These are phyloP conservation scores for Zygosaccharomyces sapae DNA, from an alignment of 1,139 yeast genomes.

Conservation along the genomic window DNA sequence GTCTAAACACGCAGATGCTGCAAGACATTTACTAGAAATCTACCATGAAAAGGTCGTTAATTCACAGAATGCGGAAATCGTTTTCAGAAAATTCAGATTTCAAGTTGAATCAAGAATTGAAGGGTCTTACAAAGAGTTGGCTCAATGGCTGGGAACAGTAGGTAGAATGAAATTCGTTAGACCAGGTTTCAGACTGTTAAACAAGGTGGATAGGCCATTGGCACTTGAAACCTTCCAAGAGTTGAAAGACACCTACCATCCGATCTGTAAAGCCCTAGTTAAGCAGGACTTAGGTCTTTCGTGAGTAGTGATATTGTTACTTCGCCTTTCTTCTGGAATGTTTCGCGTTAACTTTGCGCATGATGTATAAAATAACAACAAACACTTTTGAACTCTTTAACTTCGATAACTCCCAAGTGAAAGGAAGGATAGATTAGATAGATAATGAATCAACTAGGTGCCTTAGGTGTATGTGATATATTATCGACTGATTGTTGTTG, in stretches of 20 bases:
- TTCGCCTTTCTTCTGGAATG: background rate
- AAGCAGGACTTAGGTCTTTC: constrained; percentile 55
- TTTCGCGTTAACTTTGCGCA: constrained; percentile 5
- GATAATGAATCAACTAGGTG: constrained; percentile 31
- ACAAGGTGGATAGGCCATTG: constrained; percentile 57
- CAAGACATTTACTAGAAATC: constrained; percentile 30
- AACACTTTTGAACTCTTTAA: background rate
- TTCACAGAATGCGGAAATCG: constrained; percentile 73
- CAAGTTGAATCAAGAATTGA: constrained; percentile 51
- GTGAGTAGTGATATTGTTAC: background rate
- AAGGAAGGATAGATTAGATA: background rate
- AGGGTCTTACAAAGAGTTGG: constrained; percentile 49
- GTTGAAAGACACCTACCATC: constrained; percentile 65
- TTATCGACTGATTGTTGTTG: background rate
- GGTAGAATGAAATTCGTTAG: constrained; percentile 95
- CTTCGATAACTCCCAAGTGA: background rate
- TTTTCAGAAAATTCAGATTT: constrained; percentile 71
- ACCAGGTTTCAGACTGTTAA: constrained; percentile 70
- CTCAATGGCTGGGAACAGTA: constrained; percentile 83
- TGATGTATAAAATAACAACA: background rate
- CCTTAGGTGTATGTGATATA: constrained; percentile 20
- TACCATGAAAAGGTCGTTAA: constrained; percentile 33
- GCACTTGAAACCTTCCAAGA: constrained; percentile 64
- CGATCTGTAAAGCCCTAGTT: constrained; percentile 77
- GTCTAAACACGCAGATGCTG: constrained; percentile 32